Evolutionary conservation across 768 basidiomycete species (phyloP), one percentile per base, ranked within the genome.

Genomic region (Obba rivulosa): DNA sequence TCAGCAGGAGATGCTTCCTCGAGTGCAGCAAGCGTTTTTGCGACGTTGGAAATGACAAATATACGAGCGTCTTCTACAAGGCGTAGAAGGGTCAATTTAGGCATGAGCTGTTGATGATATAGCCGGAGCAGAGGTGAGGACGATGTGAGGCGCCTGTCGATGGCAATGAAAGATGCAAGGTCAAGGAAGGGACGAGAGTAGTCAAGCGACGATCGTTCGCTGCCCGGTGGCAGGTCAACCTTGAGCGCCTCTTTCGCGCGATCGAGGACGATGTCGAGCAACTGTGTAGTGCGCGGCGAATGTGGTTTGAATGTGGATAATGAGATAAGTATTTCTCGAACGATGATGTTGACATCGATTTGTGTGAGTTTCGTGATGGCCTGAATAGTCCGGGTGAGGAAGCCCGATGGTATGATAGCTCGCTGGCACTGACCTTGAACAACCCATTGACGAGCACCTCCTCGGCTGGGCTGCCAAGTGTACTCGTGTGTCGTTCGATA

Each of bases 251-350:
- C 35, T 43, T 64, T 56, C 0, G 69, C 71, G 50, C 66, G 67
- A 11, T 66, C 62, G 16, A 77, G 59, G 3, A 80, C 47, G 5
- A 58, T 53, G 43, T 70, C 62, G 22, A 79, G 67, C 9, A 79
- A 57, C 18, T 68, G 65, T 38, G 64, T 62, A 39, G 75, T 69
- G 14, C 69, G 67, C 16, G 63, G 45, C 9, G 68, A 69, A 23
- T 57, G 55, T 1, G 60, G 51, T 39, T 53, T 66, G 62, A 72
- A 81, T 1, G 74, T 73, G 3, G 71, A 71, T 34, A 85, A 61
- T 25, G 69, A 63, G 16, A 77, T 34, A n/a, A 85, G 69, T 22
- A 85, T 63, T 28, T 79, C 72, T 48, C 74, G 74, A 25, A 81
- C 69, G 46, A 82, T 74, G 20, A 69, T 63, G 21, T 75, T 69